Evolutionary conservation across 306 rosid species (phyloP).

Genomic region (Pterocarpus macrocarpus): DNA sequence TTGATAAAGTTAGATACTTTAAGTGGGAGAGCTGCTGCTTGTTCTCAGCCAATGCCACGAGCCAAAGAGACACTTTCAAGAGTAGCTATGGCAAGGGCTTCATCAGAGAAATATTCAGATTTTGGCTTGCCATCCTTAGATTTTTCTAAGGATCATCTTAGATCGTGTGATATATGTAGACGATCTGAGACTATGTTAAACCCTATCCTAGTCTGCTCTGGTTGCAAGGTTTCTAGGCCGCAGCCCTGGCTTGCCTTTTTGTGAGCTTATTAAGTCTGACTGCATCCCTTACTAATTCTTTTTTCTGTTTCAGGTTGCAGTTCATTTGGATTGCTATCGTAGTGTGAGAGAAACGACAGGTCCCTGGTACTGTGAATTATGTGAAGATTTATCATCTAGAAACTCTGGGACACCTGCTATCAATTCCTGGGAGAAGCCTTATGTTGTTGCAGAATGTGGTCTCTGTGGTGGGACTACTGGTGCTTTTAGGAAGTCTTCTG

Average conservation of each 20-base stretch:
- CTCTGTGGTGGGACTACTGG: slow-evolving; percentile 92
- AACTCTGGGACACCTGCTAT: slow-evolving; percentile 62
- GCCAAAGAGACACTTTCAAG: slow-evolving; percentile 84
- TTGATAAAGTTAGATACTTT: slow-evolving; percentile 56
- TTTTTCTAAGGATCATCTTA: slow-evolving; percentile 80
- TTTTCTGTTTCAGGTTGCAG: slow-evolving; percentile 74
- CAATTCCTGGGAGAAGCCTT: slow-evolving; percentile 88
- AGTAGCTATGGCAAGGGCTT: slow-evolving; percentile 71
- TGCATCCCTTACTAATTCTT: too few species aligned
- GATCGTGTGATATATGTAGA: slow-evolving; percentile 90
- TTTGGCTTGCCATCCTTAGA: slow-evolving; percentile 57
- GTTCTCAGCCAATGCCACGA: slow-evolving; percentile 80
- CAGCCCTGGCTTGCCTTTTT: slow-evolving; percentile 5
- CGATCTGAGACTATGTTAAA: slow-evolving; percentile 83
- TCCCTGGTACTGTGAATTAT: slow-evolving; percentile 96
- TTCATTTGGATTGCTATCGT: slow-evolving; percentile 94
- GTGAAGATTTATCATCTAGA: slow-evolving; percentile 76
- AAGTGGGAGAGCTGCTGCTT: slow-evolving; percentile 63
- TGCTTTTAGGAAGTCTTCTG: slow-evolving; percentile 90
- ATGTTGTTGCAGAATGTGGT: slow-evolving; percentile 82
- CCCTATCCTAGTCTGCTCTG: slow-evolving; percentile 82
- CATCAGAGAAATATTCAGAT: slow-evolving; percentile 75
- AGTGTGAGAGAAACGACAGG: slow-evolving; percentile 81
- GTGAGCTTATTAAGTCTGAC: too few species aligned
- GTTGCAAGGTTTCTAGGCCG: slow-evolving; percentile 84